Conservation (phyloP, 2,329 filamentous ascomycete species). For the Xylaria sp. region DNA sequence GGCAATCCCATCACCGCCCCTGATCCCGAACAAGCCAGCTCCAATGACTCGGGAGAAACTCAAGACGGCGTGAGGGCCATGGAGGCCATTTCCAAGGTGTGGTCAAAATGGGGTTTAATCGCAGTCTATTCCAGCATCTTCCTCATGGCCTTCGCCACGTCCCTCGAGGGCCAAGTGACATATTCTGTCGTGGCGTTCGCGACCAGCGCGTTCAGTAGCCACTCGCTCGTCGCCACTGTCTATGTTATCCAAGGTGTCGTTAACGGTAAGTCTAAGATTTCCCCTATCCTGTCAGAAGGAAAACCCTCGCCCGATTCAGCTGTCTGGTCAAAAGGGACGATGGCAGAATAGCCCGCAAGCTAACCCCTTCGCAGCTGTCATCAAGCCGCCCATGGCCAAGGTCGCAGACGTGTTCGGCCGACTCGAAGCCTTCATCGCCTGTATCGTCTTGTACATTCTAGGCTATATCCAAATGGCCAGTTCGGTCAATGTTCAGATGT, state of each 20-base stretch:
- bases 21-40: neutral
- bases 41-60: conserved; percentile 1
- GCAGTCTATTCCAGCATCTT: conserved; percentile 48
- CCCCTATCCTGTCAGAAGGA: neutral
- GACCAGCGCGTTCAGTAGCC: conserved; percentile 30
- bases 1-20: neutral
- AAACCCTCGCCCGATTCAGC: neutral
- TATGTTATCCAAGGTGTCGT: conserved; percentile 28
- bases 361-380: conserved; percentile 49
- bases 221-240: conserved; percentile 29
- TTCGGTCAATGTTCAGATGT: conserved; percentile 59
- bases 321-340: neutral
- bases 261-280: conserved; percentile 15
- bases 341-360: neutral
- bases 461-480: conserved; percentile 64
- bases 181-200: conserved; percentile 61
- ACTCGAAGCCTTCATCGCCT: conserved; percentile 61
- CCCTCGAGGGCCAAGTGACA: conserved; percentile 69
- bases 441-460: conserved; percentile 58
- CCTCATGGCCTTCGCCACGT: conserved; percentile 69
- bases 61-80: conserved; percentile 43
- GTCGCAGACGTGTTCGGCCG: conserved; percentile 67
- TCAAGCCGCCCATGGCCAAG: conserved; percentile 66
- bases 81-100: conserved; percentile 41
- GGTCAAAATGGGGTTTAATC: conserved; percentile 40